Conservation (phyloP, 1,284 basidiomycete genomes). For the Moesziomyces antarcticus region DNA sequence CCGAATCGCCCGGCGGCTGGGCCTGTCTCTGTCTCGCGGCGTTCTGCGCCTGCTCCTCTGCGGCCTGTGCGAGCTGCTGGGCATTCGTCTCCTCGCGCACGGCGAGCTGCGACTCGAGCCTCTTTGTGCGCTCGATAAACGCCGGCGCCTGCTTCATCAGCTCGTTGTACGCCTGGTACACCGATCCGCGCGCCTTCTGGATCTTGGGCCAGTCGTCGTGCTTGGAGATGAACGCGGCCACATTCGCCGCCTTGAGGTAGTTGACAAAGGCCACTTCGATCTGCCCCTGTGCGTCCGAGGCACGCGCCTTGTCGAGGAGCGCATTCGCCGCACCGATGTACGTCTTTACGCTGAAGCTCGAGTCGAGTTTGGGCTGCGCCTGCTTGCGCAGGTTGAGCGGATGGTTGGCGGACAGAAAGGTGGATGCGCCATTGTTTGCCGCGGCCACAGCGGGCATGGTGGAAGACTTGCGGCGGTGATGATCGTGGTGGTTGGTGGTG, state of each 20-base stretch:
- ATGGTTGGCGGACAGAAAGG: constrained; percentile 59
- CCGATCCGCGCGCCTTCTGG: constrained; percentile 46
- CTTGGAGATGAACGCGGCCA: constrained; percentile 63
- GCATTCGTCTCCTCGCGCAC: constrained; percentile 57
- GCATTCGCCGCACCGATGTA: constrained; percentile 65
- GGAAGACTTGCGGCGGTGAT: background rate
- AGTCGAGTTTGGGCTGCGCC: constrained; percentile 57
- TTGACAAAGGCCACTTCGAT: constrained; percentile 67
- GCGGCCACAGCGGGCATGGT: constrained; percentile 36
- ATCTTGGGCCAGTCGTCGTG: constrained; percentile 63
- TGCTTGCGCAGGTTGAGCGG: constrained; percentile 63
- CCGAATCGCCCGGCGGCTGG: constrained; percentile 35
- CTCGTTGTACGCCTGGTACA: constrained; percentile 63
- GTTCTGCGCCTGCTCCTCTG: constrained; percentile 27
- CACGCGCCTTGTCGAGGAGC: constrained; percentile 65
- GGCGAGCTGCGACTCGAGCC: constrained; percentile 57
- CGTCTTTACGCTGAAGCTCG: constrained; percentile 62
- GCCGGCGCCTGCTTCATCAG: constrained; percentile 62
- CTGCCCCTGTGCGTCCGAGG: constrained; percentile 62
- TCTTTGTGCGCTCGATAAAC: constrained; percentile 59
- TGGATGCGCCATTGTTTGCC: constrained; percentile 12
- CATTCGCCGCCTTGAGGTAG: constrained; percentile 65
- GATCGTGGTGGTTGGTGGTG: background rate
- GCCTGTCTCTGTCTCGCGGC: constrained; percentile 16
- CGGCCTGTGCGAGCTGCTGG: constrained; percentile 23